Evolutionary conservation across 2,329 filamentous ascomycete species (phyloP).

Genomic region (Thielaviopsis cerberus): DNA sequence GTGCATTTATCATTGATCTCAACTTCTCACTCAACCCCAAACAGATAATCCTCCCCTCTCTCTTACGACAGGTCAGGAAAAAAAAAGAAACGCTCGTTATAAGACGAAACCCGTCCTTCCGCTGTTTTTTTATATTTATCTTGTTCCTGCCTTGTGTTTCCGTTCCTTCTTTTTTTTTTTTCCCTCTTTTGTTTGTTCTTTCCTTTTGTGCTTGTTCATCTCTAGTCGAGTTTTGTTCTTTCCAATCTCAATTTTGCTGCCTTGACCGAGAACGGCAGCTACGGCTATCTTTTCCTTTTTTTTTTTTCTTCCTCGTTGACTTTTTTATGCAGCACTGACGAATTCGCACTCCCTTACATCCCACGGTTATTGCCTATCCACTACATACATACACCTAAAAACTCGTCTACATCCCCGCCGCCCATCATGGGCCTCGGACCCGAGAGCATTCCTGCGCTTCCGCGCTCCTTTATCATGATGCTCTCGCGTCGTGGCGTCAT

Average conservation of each 20-base stretch:
- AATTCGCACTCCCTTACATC: background rate
- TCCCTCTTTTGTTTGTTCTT: background rate
- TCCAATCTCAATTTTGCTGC: too few species aligned
- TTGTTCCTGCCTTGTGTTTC: background rate
- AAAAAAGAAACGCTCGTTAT: background rate
- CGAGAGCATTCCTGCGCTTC: constrained; percentile 2
- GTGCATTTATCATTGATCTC: background rate
- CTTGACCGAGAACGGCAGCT: too few species aligned
- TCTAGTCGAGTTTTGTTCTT: too few species aligned
- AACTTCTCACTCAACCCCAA: background rate
- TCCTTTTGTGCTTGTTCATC: background rate
- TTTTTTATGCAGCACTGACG: background rate
- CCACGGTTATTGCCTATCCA: background rate
- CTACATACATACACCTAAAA: background rate
- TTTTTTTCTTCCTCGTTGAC: background rate
- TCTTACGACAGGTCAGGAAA: background rate
- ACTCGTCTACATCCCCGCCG: background rate
- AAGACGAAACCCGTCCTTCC: constrained; percentile 2
- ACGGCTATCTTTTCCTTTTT: background rate
- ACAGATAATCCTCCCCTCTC: background rate
- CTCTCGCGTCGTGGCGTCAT: constrained; percentile 10
- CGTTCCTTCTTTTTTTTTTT: background rate
- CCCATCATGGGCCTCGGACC: constrained; percentile 5
- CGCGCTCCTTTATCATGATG: constrained; percentile 4
- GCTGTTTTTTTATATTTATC: background rate